Base-by-base conservation (phyloP, 805 yeast genomes). In the Zygotorulaspora chibaensis region DNA sequence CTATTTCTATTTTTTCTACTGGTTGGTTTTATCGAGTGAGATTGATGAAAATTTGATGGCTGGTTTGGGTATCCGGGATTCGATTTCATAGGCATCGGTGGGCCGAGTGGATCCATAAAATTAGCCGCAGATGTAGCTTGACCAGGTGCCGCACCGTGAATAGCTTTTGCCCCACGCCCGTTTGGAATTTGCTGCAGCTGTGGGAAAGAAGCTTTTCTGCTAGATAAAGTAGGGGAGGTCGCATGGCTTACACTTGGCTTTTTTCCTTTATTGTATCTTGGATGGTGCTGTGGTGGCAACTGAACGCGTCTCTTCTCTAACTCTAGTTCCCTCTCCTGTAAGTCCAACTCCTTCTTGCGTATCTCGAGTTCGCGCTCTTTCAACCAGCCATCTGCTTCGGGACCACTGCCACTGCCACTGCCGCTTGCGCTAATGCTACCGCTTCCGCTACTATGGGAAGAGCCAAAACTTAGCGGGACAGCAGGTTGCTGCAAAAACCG, bases 1-100 rank as follows among this genome's bases (percentile, higher is more conserved):
- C 67, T 63, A 26, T 53, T 50, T 55, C 69, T 63, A 41, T 66
- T 65, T 43, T 66, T 66, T 43, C 70, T 62, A 40, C 69, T 65
- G 1, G 70, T 64, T 33, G 68, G 60, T 47, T 61, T 59, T 42
- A 62, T 54, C n/a, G 59, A 47, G 40, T 59, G 55, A 8, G 47
- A 40, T 26, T 58, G 52, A 31, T 51, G 47, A 23, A 45, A 42
- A 17, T 41, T 43, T 15, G 46, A 15, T 36, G 47, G 20, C 17
- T 25, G 46, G 17, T 16, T 18, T 25, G 18, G 17, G 28, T 20
- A 25, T 13, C 42, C 42, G 12, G 40, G 15, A 20, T 35, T 27
- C 11, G 27, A n/a, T 26, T 42, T 46, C 23, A 43, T 43, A 15
- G 58, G 48, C 18, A 39, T 28, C 3, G 51, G 48, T 9, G 56